Evolutionary conservation across 257 asterid genomes (phyloP).

Genomic region (Petunia secreta): DNA sequence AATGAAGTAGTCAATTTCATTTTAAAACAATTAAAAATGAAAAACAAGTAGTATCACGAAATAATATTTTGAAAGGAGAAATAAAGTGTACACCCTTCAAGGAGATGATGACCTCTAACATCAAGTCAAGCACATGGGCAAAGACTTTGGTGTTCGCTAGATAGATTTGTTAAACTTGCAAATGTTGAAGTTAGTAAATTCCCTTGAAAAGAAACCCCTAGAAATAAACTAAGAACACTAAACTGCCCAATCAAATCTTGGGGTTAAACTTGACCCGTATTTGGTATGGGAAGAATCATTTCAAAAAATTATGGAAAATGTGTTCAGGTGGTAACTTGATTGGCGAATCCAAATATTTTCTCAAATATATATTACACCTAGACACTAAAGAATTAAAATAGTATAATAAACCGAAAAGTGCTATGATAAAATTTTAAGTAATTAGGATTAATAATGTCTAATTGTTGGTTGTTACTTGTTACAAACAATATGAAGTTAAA

Average conservation of each 20-base stretch:
- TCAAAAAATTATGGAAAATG: too few species aligned
- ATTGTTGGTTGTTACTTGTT: too few species aligned
- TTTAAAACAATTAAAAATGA: background rate
- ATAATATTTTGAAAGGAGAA: background rate
- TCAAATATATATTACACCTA: too few species aligned
- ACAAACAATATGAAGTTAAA: too few species aligned
- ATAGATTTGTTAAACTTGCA: background rate
- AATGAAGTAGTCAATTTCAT: background rate
- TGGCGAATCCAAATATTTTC: too few species aligned
- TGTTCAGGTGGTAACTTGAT: too few species aligned
- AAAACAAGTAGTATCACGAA: background rate
- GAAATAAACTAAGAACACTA: background rate
- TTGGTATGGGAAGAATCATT: too few species aligned
- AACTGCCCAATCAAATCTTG: background rate
- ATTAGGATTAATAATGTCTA: too few species aligned
- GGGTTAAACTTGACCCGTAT: too few species aligned
- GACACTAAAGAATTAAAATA: too few species aligned
- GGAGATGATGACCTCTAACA: background rate
- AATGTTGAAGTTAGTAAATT: slow-evolving; percentile 2
- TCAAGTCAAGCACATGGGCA: background rate
- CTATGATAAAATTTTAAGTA: too few species aligned
- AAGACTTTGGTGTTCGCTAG: background rate
- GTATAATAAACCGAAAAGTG: too few species aligned
- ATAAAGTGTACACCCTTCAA: background rate
- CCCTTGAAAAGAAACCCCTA: background rate